Percentiles rank a stretch among this genome's conserved stretches.
Conservation (phyloP, 176 grass and related monocot species). For the Carex littledalei region DNA sequence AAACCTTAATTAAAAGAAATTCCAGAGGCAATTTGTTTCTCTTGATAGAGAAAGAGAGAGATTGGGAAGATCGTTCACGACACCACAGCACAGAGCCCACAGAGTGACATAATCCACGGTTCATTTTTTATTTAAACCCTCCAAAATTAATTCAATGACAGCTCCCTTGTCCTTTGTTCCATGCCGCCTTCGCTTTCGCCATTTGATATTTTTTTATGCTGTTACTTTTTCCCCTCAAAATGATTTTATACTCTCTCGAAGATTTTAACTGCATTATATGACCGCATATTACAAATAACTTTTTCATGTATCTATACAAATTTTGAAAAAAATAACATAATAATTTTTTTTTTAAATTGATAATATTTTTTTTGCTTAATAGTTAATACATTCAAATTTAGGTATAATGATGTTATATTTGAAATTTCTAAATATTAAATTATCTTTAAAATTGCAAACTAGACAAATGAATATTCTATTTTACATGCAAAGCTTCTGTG, state of each 20-base stretch:
- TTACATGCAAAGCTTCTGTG: too few relatives aligned
- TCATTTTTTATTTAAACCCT: neutral
- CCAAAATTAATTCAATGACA: conserved; percentile 24
- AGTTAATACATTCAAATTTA: too few relatives aligned
- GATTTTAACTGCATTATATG: neutral
- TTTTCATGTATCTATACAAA: too few relatives aligned
- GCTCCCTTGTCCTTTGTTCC: neutral
- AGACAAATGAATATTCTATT: too few relatives aligned
- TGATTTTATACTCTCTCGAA: neutral
- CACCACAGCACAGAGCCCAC: neutral
- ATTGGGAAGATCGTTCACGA: conserved; percentile 3
- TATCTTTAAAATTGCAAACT: too few relatives aligned
- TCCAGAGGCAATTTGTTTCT: neutral
- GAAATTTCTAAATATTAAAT: too few relatives aligned
- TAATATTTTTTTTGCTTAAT: too few relatives aligned
- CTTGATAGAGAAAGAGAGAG: neutral
- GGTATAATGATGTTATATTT: too few relatives aligned
- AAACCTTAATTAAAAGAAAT: neutral
- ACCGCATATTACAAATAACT: neutral
- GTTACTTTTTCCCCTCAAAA: neutral
- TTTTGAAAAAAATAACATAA: too few relatives aligned
- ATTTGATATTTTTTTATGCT: neutral
- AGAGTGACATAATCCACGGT: conserved; percentile 4
- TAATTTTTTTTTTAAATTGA: too few relatives aligned
- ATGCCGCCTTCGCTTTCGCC: neutral